Base-by-base conservation (phyloP, 129 eudicot genomes). In the Helichrysum umbraculigerum region DNA sequence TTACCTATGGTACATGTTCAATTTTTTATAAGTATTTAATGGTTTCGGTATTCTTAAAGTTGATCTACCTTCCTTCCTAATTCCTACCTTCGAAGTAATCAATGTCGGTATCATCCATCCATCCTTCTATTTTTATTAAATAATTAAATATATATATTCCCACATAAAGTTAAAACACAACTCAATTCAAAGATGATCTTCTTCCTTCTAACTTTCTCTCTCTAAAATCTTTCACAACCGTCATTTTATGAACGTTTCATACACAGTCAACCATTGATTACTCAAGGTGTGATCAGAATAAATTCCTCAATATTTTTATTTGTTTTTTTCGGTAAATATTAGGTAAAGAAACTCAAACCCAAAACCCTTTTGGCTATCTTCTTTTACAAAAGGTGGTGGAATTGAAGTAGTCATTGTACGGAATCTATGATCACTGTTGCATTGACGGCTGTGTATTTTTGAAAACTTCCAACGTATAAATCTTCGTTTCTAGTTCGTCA, bases 51-150 rank as follows among this genome's bases (percentile, higher is more conserved):
- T 69, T 69, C 71, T 70, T 70, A 77, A 75, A 78, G 81, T 73
- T 19, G 78, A 56, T 79, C 77, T 29, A 80, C 83, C 83, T 80
- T 66, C 83, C 83, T 79, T 80, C 83, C 83, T 80, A 80, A 73
- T 63, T 79, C 83, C 83, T 79, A 79, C 68, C 83, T n/a, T 72
- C 68, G 70, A 66, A 73, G 83, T 73, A 47, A 66, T 73, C 79
- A 80, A 66, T 80, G 83, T 80, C 75, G 83, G 79, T 80, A 74
- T 66, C 34, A 72, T 72, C 39, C 47, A 73, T 72, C 30, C 47
- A 73, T 56, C 66, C 47, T 79, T 60, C 12, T 21, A 21, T 17
- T 47, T 33, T 14, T 17, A 28, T 4, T 7, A n/a, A n/a, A n/a
- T n/a, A n/a, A n/a, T n/a, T n/a, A 2, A 7, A 35, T 8, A 72